Percentiles rank a stretch among this genome's conserved stretches.
Conservation (phyloP, 164 flowering plant species). For the Umbellularia californica region DNA sequence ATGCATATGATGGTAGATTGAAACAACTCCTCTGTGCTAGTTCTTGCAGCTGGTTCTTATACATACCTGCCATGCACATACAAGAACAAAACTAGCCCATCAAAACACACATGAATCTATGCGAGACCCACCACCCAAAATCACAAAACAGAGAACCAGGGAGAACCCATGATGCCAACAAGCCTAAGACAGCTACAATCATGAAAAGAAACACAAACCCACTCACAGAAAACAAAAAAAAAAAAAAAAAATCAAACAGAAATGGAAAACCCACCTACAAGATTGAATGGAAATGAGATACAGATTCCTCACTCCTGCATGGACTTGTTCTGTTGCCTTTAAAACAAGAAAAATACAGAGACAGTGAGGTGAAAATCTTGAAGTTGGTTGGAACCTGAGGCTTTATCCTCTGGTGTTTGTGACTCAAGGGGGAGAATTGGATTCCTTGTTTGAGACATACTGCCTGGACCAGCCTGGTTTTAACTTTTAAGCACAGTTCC, state of each 20-base stretch:
- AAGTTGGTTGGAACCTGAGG: neutral
- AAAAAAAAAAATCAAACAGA: slow-evolving; percentile 1
- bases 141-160: neutral
- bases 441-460: slow-evolving; percentile 14
- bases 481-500: slow-evolving; percentile 21
- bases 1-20: slow-evolving; percentile 69
- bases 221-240: slow-evolving; percentile 13
- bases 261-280: slow-evolving; percentile 8
- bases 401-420: slow-evolving; percentile 5
- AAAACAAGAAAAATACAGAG: neutral
- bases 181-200: neutral
- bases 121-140: neutral
- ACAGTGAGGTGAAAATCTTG: slow-evolving; percentile 1
- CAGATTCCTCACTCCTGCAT: neutral
- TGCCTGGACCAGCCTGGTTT: slow-evolving; percentile 12
- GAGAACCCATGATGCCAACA: slow-evolving; percentile 6
- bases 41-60: slow-evolving; percentile 87
- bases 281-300: neutral
- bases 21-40: slow-evolving; percentile 89
- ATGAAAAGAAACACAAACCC: neutral
- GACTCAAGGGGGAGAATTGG: slow-evolving; percentile 13
- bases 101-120: neutral
- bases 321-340: neutral
- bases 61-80: slow-evolving; percentile 41
- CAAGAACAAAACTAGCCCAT: neutral